Evolutionary conservation across 495 filamentous ascomycete genomes (phyloP), one percentile per base, ranked within the genome.

Genomic region (Hyaloscypha variabilis): DNA sequence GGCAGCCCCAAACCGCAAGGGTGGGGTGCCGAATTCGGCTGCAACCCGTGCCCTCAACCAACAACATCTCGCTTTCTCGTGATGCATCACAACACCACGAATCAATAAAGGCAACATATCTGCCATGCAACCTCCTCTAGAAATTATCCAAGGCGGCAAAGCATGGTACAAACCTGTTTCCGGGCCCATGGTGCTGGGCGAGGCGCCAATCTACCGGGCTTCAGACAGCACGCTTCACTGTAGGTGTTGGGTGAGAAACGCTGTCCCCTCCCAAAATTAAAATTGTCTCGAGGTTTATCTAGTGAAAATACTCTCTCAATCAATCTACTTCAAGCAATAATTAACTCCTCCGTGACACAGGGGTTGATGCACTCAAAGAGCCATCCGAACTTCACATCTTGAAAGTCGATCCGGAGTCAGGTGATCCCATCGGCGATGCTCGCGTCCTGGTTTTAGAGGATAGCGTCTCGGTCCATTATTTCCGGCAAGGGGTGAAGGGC

Each of bases 181-280:
- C 13, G 34, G 13, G 36, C 62, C 54, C 17, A 66, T 66, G 64
- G 50, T 29, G 23, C 58, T 62, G 6, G 60, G 65, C 42, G 65
- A 67, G 52, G 54, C 53, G 4, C 65, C 65, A 6, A 51, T 67
- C 55, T 67, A 63, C 60, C 54, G 65, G 10, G 30, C 53, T 19
- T 63, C 60, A 34, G 65, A 67, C 55, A 52, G 51, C 55, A 67
- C 65, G 36, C 56, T 67, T 4, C 65, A 67, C 49, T 64, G n/a
- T n/a, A n/a, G n/a, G n/a, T n/a, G n/a, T n/a, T n/a, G n/a, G n/a
- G n/a, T n/a, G n/a, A n/a, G n/a, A n/a, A n/a, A n/a, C n/a, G n/a
- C n/a, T n/a, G n/a, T n/a, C n/a, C n/a, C n/a, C n/a, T n/a, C n/a
- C n/a, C n/a, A n/a, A n/a, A n/a, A n/a, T n/a, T n/a, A n/a, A n/a